These are phyloP conservation scores for Pseudogymnoascus sp. DNA, from an alignment of 2,329 filamentous ascomycete genomes.

Conservation along the genomic window DNA sequence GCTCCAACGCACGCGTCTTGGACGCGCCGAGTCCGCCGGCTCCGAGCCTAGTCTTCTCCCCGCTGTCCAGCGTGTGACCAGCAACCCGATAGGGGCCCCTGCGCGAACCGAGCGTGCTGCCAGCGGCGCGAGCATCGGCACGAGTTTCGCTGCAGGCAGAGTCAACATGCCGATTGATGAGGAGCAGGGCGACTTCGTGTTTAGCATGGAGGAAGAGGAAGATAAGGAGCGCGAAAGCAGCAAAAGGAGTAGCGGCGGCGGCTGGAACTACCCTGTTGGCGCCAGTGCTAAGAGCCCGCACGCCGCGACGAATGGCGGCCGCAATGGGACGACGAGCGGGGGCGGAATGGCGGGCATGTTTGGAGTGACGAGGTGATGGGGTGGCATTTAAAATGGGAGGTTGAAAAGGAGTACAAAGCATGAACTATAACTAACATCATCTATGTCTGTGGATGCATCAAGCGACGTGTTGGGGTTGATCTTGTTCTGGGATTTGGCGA, in stretches of 20 bases:
- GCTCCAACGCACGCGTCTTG: slow-evolving; percentile 49
- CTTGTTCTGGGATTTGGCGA: slow-evolving; percentile 4
- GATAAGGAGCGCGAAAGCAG: slow-evolving; percentile 42
- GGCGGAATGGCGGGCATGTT: slow-evolving; percentile 11
- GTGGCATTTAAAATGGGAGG: not conserved
- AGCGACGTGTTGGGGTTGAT: slow-evolving; percentile 3
- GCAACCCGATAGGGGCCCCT: slow-evolving; percentile 31
- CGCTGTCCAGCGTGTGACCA: slow-evolving; percentile 31
- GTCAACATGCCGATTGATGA: slow-evolving; percentile 59
- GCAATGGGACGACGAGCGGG: slow-evolving; percentile 8
- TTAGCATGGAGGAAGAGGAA: slow-evolving; percentile 56
- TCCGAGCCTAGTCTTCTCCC: slow-evolving; percentile 45
- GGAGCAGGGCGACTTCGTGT: slow-evolving; percentile 55
- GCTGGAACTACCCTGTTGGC: slow-evolving; percentile 21
- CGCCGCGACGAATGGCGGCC: slow-evolving; percentile 8
- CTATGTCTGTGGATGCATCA: slow-evolving; percentile 1
- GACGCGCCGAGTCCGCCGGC: slow-evolving; percentile 33
- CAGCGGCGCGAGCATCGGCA: slow-evolving; percentile 45
- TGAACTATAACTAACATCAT: slow-evolving; percentile 7
- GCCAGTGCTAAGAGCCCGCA: slow-evolving; percentile 19
- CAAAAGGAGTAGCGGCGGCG: slow-evolving; percentile 30
- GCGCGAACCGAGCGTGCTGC: slow-evolving; percentile 47
- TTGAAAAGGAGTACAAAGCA: slow-evolving; percentile 8
- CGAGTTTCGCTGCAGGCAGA: slow-evolving; percentile 35
- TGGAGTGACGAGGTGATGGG: slow-evolving; percentile 8